Evolutionary conservation across 192 early-diverging fungal genomes (phyloP).

Genomic region (Phycomyces nitens): DNA sequence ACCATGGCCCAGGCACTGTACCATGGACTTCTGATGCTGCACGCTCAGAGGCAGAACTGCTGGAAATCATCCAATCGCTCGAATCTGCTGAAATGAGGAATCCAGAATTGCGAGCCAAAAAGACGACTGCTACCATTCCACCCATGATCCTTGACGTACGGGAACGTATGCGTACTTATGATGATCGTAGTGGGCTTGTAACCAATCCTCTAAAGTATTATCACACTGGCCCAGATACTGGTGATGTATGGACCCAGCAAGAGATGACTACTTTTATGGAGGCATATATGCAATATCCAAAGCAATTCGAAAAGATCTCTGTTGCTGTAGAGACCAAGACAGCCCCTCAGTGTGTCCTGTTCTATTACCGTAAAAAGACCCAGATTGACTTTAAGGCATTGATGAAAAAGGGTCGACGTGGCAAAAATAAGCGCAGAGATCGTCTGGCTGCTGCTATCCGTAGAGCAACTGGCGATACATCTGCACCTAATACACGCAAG

Average conservation of each 20-base stretch:
- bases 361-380: conserved; percentile 80
- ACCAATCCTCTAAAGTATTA: conserved; percentile 60
- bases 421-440: conserved; percentile 49
- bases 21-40: conserved; percentile 67
- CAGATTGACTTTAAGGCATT: conserved; percentile 67
- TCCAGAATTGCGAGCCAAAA: conserved; percentile 64
- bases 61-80: conserved; percentile 69
- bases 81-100: conserved; percentile 70
- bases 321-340: conserved; percentile 60
- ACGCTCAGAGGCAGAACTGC: conserved; percentile 72
- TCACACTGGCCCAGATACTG: conserved; percentile 52
- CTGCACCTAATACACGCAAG: conserved; percentile 24
- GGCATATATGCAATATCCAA: conserved; percentile 63
- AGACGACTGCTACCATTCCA: conserved; percentile 70
- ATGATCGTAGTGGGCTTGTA: conserved; percentile 58
- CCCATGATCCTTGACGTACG: conserved; percentile 64
- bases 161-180: conserved; percentile 50
- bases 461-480: conserved; percentile 35
- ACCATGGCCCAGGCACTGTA: conserved; percentile 28
- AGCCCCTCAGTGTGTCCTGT: conserved; percentile 66
- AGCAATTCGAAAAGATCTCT: conserved; percentile 75
- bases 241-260: conserved; percentile 60
- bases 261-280: conserved; percentile 65
- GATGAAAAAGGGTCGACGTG: conserved; percentile 42
- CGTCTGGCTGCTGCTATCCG: conserved; percentile 34